Base-by-base conservation (phyloP, 306 rosid genomes). In the Fagus sylvatica region DNA sequence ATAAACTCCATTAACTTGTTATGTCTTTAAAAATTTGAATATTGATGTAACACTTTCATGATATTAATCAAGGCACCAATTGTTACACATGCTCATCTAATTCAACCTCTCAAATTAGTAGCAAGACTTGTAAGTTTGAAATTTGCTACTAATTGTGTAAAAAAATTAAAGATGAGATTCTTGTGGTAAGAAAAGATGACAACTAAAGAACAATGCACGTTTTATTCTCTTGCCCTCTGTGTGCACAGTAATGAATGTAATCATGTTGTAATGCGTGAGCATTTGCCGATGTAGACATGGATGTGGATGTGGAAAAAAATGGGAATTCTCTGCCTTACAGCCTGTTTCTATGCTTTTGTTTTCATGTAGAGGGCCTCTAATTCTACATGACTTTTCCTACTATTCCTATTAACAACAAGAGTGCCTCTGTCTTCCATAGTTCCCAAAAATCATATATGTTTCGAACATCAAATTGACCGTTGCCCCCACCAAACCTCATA, bases 401-500 rank as follows among this genome's bases (percentile, higher is more conserved):
- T 60, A 15, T 61, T 33, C 65, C 68, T 12, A 10, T 66, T 66
- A 17, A 17, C 49, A n/a, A 62, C 71, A 37, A 65, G 49, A 16
- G 9, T 61, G 68, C 19, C 68, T n/a, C 11, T 13, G 42, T 11
- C 68, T 61, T 40, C 39, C 40, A 4, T 5, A 3, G 71, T 0
- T 12, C 70, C 2, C 4, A 6, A 57, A 57, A 57, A 2, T 0
- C 49, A 40, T 15, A 1, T 2, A 37, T 37, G 32, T 65, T 81
- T 41, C 49, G 74, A 69, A 64, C 81, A 32, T 81, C 8, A 60
- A 81, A 28, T 70, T 77, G 83, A 79, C 48, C 53, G 10, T 43
- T 73, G 84, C 46, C 73, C 88, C 88, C 84, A 81, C 84, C 86
- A 87, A 49, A 16, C 40, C 54, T 74, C 36, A 73, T 59, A 61